A percentile compares a stretch with the other conserved stretches of the same genome.
These are phyloP conservation scores for Lachancea kluyveri DNA, from an alignment of 805 yeast genomes.

Conservation along the genomic window DNA sequence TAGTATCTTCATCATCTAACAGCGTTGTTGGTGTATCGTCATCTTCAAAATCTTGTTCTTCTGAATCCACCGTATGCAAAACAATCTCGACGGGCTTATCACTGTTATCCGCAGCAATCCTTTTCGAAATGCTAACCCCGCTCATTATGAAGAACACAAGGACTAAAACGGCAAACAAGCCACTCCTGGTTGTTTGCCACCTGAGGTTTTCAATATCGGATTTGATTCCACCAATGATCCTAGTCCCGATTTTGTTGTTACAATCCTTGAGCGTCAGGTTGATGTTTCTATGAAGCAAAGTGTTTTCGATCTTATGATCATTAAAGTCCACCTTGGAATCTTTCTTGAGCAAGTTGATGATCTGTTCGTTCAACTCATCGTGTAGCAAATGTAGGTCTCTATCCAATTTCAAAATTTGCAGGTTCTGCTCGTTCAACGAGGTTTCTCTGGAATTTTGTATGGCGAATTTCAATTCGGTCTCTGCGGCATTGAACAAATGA, in stretches of 20 bases:
- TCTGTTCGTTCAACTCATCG: constrained; percentile 66
- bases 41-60: constrained; percentile 33
- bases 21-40: constrained; percentile 19
- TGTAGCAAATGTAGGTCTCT: constrained; percentile 65
- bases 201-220: constrained; percentile 83
- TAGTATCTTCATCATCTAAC: constrained; percentile 4
- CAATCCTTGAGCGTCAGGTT: constrained; percentile 73
- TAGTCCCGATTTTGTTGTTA: constrained; percentile 76
- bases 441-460: constrained; percentile 64
- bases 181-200: constrained; percentile 91
- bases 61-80: constrained; percentile 28
- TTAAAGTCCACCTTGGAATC: constrained; percentile 78
- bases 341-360: constrained; percentile 55
- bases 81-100: constrained; percentile 33
- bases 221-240: constrained; percentile 72
- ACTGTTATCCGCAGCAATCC: constrained; percentile 27
- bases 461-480: constrained; percentile 77
- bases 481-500: constrained; percentile 87
- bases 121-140: constrained; percentile 38
- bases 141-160: constrained; percentile 59
- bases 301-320: constrained; percentile 81
- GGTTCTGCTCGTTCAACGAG: constrained; percentile 60
- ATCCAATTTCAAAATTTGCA: constrained; percentile 61
- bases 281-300: constrained; percentile 62
- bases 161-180: constrained; percentile 66